Percentiles rank a stretch among this genome's conserved stretches.
Evolutionary conservation across 1,284 basidiomycete genomes (phyloP).

Genomic region (Tilletia horrida): DNA sequence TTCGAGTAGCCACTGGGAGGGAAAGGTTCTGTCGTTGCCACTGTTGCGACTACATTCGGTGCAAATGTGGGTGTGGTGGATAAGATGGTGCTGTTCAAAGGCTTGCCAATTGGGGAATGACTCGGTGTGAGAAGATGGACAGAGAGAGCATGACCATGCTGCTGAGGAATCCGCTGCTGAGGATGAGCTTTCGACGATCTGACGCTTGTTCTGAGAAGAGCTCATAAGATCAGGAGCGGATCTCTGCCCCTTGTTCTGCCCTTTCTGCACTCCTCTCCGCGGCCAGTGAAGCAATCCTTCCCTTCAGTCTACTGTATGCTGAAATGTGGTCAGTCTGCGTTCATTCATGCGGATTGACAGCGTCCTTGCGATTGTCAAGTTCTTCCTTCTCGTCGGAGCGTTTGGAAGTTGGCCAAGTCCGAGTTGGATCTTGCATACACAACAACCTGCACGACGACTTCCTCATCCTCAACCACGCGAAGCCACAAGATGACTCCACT

Average conservation of each 20-base stretch:
- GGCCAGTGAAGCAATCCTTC: no score
- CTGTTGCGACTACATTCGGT: not conserved
- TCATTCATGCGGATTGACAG: not conserved
- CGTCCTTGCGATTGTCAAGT: not conserved
- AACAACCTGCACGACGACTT: not conserved
- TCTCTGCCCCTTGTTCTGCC: no score
- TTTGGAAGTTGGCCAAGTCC: not conserved
- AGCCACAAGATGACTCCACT: constrained; percentile 10
- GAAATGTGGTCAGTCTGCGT: no score
- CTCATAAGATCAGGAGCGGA: no score
- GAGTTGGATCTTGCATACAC: not conserved
- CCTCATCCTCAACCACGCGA: not conserved
- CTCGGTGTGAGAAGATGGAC: not conserved
- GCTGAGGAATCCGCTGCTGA: no score
- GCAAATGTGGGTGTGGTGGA: constrained; percentile 6
- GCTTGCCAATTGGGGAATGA: not conserved
- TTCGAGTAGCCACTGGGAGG: constrained; percentile 10
- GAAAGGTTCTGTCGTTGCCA: not conserved
- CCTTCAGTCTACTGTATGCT: no score
- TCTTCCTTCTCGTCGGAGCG: not conserved
- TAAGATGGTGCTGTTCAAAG: not conserved
- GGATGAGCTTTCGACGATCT: no score
- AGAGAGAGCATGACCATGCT: constrained; percentile 1
- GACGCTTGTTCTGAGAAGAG: no score
- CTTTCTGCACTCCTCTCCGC: no score